These are phyloP conservation scores for Striga asiatica DNA, from an alignment of 257 asterid genomes.

Conservation along the genomic window DNA sequence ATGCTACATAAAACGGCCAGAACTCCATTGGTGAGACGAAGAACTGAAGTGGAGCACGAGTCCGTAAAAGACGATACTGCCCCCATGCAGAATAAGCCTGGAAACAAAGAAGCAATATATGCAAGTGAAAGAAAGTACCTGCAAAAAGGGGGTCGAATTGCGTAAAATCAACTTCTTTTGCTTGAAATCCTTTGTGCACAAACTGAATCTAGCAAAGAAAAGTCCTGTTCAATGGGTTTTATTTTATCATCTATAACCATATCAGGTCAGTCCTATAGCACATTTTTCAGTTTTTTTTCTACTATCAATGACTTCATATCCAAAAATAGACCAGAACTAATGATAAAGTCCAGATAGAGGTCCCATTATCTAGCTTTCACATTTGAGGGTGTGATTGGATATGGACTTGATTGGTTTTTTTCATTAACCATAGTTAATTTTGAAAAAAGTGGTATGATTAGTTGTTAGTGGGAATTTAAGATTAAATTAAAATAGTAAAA, in stretches of 20 bases:
- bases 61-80: constrained; percentile 44
- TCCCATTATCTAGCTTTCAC: neutral
- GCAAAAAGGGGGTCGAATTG: constrained; percentile 33
- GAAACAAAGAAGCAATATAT: constrained; percentile 86
- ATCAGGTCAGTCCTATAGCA: neutral
- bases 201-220: neutral
- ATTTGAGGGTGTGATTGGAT: too few species aligned
- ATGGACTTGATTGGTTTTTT: too few species aligned
- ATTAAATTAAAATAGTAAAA: too few species aligned
- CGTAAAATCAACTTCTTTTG: constrained; percentile 31
- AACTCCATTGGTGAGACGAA: constrained; percentile 68
- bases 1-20: constrained; percentile 68
- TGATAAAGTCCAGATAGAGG: neutral
- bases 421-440: too few species aligned
- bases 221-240: neutral
- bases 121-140: constrained; percentile 96
- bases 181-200: neutral
- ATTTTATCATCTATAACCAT: constrained; percentile 1
- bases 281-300: neutral
- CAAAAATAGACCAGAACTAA: too few species aligned
- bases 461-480: too few species aligned
- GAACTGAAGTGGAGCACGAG: constrained; percentile 56
- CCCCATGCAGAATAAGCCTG: constrained; percentile 42
- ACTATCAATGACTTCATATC: neutral
- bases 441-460: too few species aligned